Evolutionary conservation across 2,329 filamentous ascomycete genomes (phyloP).

Genomic region (Fusarium compactum): DNA sequence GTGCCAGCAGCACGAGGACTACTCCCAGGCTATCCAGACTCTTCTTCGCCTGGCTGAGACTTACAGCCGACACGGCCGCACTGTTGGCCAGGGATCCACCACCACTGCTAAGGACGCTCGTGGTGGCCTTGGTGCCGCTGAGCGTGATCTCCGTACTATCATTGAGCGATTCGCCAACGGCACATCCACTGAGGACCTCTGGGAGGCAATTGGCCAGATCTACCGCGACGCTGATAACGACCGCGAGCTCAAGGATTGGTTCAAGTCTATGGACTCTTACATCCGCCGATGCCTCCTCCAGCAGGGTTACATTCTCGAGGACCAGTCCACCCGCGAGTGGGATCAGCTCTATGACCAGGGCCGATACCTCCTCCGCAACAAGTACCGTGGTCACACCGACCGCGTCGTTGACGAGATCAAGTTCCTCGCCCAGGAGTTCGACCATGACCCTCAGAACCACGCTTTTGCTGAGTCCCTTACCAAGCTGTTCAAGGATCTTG

Average conservation of each 20-base stretch:
- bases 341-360: slow-evolving; percentile 87
- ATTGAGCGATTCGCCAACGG: slow-evolving; percentile 97
- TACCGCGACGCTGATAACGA: slow-evolving; percentile 90
- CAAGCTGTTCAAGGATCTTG: slow-evolving; percentile 89
- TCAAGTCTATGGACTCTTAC: slow-evolving; percentile 81
- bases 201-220: slow-evolving; percentile 85
- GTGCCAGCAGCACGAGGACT: slow-evolving; percentile 94
- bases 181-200: slow-evolving; percentile 88
- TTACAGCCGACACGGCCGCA: slow-evolving; percentile 81
- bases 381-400: slow-evolving; percentile 88
- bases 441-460: slow-evolving; percentile 87
- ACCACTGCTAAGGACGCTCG: slow-evolving; percentile 80
- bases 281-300: slow-evolving; percentile 86
- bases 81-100: slow-evolving; percentile 71
- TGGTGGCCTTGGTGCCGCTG: slow-evolving; percentile 74
- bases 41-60: slow-evolving; percentile 85
- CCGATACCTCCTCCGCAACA: slow-evolving; percentile 86
- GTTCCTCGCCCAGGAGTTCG: slow-evolving; percentile 90
- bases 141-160: slow-evolving; percentile 81
- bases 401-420: slow-evolving; percentile 89
- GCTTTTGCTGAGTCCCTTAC: slow-evolving; percentile 80
- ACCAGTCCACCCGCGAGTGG: slow-evolving; percentile 84
- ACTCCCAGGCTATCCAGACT: slow-evolving; percentile 90
- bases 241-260: slow-evolving; percentile 89
- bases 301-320: slow-evolving; percentile 90